A percentile compares a stretch with the other conserved stretches of the same genome.
phyloP scores from a whole-genome alignment of 106 monocot genomes.

The Dioscorea dumetorum region DNA sequence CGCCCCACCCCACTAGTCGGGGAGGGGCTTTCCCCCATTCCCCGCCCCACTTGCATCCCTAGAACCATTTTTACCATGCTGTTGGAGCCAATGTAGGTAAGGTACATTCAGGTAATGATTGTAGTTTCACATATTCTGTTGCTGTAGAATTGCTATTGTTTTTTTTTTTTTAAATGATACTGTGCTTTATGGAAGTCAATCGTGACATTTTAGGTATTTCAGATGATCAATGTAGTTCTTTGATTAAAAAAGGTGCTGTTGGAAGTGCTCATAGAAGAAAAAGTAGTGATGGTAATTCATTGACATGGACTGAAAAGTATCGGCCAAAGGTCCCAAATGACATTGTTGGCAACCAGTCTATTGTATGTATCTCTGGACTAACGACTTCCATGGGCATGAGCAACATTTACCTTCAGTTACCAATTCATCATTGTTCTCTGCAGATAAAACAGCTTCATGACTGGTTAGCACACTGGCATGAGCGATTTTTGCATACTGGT shows the following conservation, averaged over 20 bases:
- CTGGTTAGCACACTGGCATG: constrained; percentile 76
- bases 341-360: constrained; percentile 85
- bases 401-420: not conserved
- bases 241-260: constrained; percentile 25
- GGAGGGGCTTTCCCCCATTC: too few species aligned
- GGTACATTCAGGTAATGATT: too few species aligned
- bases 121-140: too few species aligned
- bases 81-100: too few species aligned
- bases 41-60: too few species aligned
- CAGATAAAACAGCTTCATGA: constrained; percentile 78
- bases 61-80: too few species aligned
- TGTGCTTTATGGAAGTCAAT: too few species aligned
- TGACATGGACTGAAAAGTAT: constrained; percentile 94
- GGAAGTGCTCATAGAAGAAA: constrained; percentile 31
- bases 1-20: too few species aligned
- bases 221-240: constrained; percentile 26
- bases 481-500: constrained; percentile 58
- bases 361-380: constrained; percentile 42
- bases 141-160: too few species aligned
- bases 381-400: too few species aligned
- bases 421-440: too few species aligned
- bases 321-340: constrained; percentile 80
- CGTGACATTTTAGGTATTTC: constrained; percentile 1
- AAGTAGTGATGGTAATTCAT: constrained; percentile 26
- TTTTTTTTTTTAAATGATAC: too few species aligned